Evolutionary conservation across 2,329 filamentous ascomycete species (phyloP).

Genomic region (Harringtonia aguacate): DNA sequence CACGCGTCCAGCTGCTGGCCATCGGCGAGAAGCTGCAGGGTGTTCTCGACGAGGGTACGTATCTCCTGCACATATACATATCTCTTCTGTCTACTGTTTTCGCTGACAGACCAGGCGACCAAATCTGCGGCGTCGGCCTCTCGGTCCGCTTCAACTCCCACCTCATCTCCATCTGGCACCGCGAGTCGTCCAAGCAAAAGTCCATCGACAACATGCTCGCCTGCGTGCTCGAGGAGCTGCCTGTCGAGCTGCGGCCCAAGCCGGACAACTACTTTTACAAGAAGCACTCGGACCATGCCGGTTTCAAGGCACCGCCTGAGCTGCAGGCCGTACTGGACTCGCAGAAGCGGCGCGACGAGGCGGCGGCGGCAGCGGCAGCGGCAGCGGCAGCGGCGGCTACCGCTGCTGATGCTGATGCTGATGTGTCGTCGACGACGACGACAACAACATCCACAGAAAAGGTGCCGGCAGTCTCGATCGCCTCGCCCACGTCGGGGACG

Average conservation of each 20-base stretch:
- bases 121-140: conserved; percentile 82
- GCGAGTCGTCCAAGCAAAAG: conserved; percentile 68
- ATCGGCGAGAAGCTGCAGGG: conserved; percentile 73
- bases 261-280: conserved; percentile 72
- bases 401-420: no score
- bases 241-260: conserved; percentile 61
- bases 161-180: conserved; percentile 88
- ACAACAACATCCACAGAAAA: neutral
- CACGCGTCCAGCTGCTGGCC: conserved; percentile 67
- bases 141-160: conserved; percentile 83
- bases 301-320: conserved; percentile 58
- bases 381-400: conserved; percentile 4
- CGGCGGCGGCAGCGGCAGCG: conserved; percentile 14
- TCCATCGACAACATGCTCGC: conserved; percentile 66
- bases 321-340: conserved; percentile 47
- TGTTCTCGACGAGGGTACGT: conserved; percentile 58
- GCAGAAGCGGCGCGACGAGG: conserved; percentile 35
- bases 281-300: conserved; percentile 78
- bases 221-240: conserved; percentile 63
- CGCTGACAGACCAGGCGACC: conserved; percentile 46
- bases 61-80: neutral
- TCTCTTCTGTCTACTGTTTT: neutral
- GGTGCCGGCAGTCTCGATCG: neutral
- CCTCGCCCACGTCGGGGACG: neutral
- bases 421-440: no score